Percentiles rank a stretch among this genome's conserved stretches.
Conservation (phyloP, 2,329 filamentous ascomycete genomes). For the Ceratocystis colombiana region DNA sequence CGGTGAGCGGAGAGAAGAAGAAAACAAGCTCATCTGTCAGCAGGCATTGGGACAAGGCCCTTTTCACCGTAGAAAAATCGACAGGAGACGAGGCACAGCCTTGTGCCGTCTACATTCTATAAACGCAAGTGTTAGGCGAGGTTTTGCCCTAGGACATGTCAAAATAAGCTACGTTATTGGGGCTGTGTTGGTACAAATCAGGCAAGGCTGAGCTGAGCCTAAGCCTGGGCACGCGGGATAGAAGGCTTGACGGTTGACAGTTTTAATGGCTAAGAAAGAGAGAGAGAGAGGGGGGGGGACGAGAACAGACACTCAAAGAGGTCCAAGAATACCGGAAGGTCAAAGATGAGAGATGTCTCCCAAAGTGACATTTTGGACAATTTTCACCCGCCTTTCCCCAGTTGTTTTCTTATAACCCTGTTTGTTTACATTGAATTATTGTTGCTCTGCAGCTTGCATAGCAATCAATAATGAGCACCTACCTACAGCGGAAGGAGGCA, state of each 20-base stretch:
- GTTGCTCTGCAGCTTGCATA: background rate
- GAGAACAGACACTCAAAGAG: conserved; percentile 1
- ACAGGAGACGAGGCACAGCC: conserved; percentile 3
- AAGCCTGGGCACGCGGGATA: background rate
- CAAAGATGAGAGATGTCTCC: background rate
- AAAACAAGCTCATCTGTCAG: background rate
- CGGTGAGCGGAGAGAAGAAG: background rate
- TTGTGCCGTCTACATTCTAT: background rate
- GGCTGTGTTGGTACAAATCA: conserved; percentile 7
- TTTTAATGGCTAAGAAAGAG: background rate
- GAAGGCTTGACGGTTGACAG: conserved; percentile 2
- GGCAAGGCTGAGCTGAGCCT: conserved; percentile 5
- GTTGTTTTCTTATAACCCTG: background rate
- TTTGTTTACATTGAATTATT: background rate
- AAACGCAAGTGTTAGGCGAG: background rate
- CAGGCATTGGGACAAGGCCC: background rate
- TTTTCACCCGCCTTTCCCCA: background rate
- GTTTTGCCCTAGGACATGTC: conserved; percentile 3
- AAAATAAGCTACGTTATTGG: conserved; percentile 16
- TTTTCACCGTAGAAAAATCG: background rate
- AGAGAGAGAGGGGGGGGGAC: background rate
- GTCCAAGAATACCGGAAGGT: background rate
- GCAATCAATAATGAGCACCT: background rate
- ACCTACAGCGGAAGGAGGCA: background rate
- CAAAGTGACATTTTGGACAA: background rate